Base-by-base conservation (phyloP, 352 stramenopile genomes). In the Pilasporangium apinafurcum region DNA sequence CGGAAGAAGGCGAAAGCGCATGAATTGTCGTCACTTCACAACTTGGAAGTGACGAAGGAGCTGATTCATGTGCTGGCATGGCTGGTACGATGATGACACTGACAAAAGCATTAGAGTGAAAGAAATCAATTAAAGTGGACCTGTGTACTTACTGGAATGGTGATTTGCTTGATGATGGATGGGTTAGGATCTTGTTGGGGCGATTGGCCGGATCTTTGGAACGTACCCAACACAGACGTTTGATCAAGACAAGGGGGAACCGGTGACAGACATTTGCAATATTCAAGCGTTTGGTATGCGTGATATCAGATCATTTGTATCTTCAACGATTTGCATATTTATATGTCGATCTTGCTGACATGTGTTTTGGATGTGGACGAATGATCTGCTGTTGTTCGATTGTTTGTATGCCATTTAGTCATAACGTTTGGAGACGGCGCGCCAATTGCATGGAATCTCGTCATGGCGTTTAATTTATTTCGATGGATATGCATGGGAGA, bases 41-140 rank as follows among this genome's bases (percentile, higher is more conserved):
- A 89, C 22, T 58, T 88, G 25, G 79, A 91, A 62, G 76, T 91
- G 16, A 89, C 76, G 24, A 91, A 91, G 50, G 76, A 90, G 48
- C 76, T 93, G 37, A 79, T 93, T 36, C 81, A 93, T 49, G 78
- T 93, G 16, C 68, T 93, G 32, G 81, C 81, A 14, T 91, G 79
- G 67, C 56, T 91, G 44, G 78, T 81, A 59, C 28, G 39, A 54
- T 48, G n/a, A n/a, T n/a, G n/a, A n/a, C n/a, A n/a, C n/a, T n/a
- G n/a, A n/a, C n/a, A n/a, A n/a, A n/a, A n/a, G n/a, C n/a, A n/a
- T n/a, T n/a, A n/a, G n/a, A n/a, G n/a, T n/a, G n/a, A n/a, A n/a
- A n/a, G n/a, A n/a, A n/a, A n/a, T n/a, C n/a, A n/a, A n/a, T n/a
- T n/a, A n/a, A n/a, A n/a, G n/a, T 44, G 22, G 13, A n/a, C 13